These are phyloP conservation scores for Trichodelitschia bisporula DNA, from an alignment of 495 filamentous ascomycete species.

Conservation along the genomic window DNA sequence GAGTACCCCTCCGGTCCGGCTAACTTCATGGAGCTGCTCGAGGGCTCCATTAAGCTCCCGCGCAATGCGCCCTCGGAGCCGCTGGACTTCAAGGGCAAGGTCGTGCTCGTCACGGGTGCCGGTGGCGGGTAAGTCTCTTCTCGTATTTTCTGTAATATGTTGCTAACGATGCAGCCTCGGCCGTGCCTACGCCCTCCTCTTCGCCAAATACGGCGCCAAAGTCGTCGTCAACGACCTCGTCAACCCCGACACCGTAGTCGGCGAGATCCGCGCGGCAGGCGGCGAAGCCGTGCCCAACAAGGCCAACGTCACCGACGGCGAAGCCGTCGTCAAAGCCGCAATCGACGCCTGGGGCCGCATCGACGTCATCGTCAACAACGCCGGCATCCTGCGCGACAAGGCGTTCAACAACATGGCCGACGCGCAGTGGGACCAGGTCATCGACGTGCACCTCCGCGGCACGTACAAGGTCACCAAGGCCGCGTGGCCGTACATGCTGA, in stretches of 20 bases:
- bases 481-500: conserved; percentile 91
- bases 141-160: conserved; percentile 4
- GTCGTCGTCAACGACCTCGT: conserved; percentile 89
- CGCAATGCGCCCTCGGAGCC: conserved; percentile 45
- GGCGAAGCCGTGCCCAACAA: conserved; percentile 87
- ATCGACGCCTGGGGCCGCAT: conserved; percentile 88
- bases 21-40: conserved; percentile 70
- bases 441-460: conserved; percentile 79
- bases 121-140: conserved; percentile 39
- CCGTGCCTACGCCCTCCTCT: conserved; percentile 74
- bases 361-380: conserved; percentile 92
- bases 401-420: conserved; percentile 97
- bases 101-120: conserved; percentile 80
- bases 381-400: conserved; percentile 92
- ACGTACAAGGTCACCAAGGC: conserved; percentile 97
- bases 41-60: conserved; percentile 55
- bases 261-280: conserved; percentile 74
- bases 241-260: conserved; percentile 77
- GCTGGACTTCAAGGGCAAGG: conserved; percentile 71
- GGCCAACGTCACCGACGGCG: conserved; percentile 82
- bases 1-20: conserved; percentile 68
- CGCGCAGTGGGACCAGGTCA: conserved; percentile 72
- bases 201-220: conserved; percentile 70
- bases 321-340: conserved; percentile 71
- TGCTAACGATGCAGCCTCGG: conserved; percentile 37